These are phyloP conservation scores for Hypoxylon sp. DNA, from an alignment of 2,329 filamentous ascomycete genomes.

Conservation along the genomic window DNA sequence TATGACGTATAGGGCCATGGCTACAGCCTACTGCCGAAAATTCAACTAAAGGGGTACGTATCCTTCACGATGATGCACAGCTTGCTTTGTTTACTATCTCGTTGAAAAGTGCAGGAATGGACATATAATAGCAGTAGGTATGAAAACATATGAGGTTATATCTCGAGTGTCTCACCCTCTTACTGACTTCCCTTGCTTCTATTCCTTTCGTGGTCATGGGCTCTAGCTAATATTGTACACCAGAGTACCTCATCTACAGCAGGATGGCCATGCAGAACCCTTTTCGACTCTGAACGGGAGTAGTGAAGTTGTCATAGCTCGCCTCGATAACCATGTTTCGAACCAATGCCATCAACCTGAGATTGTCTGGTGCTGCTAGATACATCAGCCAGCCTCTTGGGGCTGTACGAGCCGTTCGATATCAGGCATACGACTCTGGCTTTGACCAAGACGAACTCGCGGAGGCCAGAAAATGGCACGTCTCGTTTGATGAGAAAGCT, in stretches of 20 bases:
- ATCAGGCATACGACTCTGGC: slow-evolving; percentile 57
- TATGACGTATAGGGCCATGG: too few relatives aligned
- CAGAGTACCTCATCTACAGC: too few relatives aligned
- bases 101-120: too few relatives aligned
- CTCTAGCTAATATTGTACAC: neutral
- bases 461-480: slow-evolving; percentile 61
- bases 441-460: slow-evolving; percentile 59
- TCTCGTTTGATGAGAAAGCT: slow-evolving; percentile 52
- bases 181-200: neutral
- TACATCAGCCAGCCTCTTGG: neutral
- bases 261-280: too few relatives aligned
- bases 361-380: neutral
- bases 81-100: too few relatives aligned
- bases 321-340: slow-evolving; percentile 18
- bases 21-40: too few relatives aligned
- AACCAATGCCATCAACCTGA: neutral
- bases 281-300: neutral
- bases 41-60: too few relatives aligned
- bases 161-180: neutral
- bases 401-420: slow-evolving; percentile 29
- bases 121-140: too few relatives aligned
- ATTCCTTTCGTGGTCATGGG: neutral
- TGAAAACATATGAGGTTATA: too few relatives aligned
- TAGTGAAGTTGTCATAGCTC: neutral
- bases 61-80: too few relatives aligned